Conservation (phyloP, 2,329 filamentous ascomycete genomes). For the Madurella fahalii region DNA sequence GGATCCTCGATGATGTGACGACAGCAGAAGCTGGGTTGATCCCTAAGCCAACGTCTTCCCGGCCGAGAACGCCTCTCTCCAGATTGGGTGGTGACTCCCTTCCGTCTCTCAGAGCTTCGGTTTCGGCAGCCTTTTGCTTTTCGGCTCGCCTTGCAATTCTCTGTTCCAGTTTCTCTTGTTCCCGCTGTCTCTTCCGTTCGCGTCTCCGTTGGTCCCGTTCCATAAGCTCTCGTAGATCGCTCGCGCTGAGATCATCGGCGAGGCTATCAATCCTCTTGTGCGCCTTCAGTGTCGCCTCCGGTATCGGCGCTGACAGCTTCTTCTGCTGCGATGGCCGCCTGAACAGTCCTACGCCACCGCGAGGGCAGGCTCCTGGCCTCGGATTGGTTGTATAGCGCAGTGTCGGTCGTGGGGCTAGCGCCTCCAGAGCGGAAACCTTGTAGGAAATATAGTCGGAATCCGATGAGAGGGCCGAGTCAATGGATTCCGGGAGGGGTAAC, state of each 20-base stretch:
- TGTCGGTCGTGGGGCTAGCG: constrained; percentile 81
- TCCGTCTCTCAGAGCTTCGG: constrained; percentile 52
- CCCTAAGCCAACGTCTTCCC: constrained; percentile 53
- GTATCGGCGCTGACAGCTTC: constrained; percentile 51
- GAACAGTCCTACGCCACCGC: constrained; percentile 42
- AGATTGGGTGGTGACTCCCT: constrained; percentile 52
- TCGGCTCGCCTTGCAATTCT: constrained; percentile 64
- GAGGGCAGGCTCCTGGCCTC: constrained; percentile 48
- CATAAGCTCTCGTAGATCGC: constrained; percentile 81
- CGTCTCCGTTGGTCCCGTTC: constrained; percentile 79
- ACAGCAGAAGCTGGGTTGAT: constrained; percentile 52
- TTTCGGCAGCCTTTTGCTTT: constrained; percentile 45
- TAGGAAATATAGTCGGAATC: constrained; percentile 72
- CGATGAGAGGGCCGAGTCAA: constrained; percentile 72
- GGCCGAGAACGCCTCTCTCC: constrained; percentile 57
- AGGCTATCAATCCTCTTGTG: constrained; percentile 65
- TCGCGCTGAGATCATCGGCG: constrained; percentile 80
- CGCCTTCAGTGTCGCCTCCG: constrained; percentile 57
- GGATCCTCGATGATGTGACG: constrained; percentile 54
- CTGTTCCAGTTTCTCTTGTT: constrained; percentile 63
- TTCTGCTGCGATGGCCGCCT: constrained; percentile 48
- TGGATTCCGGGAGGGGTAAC: constrained; percentile 67
- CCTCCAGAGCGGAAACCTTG: constrained; percentile 73
- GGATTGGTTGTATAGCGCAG: constrained; percentile 69
- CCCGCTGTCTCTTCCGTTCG: constrained; percentile 66